Evolutionary conservation across 164 flowering plant genomes (phyloP).

Genomic region (Pachysandra terminalis): DNA sequence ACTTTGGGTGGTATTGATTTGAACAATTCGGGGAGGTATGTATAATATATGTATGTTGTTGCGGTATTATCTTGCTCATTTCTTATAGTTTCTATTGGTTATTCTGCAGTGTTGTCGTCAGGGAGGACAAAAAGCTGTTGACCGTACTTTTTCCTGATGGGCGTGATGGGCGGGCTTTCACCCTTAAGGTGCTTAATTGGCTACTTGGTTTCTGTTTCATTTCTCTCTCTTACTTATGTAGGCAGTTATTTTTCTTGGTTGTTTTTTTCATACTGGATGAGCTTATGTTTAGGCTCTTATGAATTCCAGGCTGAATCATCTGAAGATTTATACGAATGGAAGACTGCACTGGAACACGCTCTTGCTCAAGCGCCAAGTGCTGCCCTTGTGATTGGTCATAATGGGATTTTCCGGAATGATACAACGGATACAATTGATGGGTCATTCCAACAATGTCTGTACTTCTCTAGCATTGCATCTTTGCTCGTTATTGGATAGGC

Average conservation of each 20-base stretch:
- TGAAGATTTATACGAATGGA: slow-evolving; percentile 96
- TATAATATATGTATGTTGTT: neutral
- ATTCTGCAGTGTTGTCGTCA: slow-evolving; percentile 82
- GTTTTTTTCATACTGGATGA: neutral
- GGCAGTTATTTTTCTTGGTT: neutral
- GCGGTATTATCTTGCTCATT: neutral
- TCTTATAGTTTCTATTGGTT: slow-evolving; percentile 6
- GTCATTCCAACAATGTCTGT: slow-evolving; percentile 88
- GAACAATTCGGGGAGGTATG: slow-evolving; percentile 97
- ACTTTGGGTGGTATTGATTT: slow-evolving; percentile 98
- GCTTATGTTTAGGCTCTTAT: neutral
- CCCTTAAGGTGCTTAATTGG: slow-evolving; percentile 73
- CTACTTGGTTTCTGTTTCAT: slow-evolving; percentile 4
- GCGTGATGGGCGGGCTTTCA: slow-evolving; percentile 97
- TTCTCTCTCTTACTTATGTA: neutral
- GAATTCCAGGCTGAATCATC: slow-evolving; percentile 83
- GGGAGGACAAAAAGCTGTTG: slow-evolving; percentile 91
- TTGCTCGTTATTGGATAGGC: neutral
- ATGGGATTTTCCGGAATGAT: slow-evolving; percentile 93
- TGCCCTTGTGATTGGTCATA: slow-evolving; percentile 94
- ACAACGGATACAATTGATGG: slow-evolving; percentile 69
- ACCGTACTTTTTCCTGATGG: slow-evolving; percentile 99
- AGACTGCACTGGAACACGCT: slow-evolving; percentile 92
- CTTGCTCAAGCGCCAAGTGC: slow-evolving; percentile 98
- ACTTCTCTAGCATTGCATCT: neutral